Conservation (phyloP, 169 alveolate genomes). For the Plasmodium ovale region DNA sequence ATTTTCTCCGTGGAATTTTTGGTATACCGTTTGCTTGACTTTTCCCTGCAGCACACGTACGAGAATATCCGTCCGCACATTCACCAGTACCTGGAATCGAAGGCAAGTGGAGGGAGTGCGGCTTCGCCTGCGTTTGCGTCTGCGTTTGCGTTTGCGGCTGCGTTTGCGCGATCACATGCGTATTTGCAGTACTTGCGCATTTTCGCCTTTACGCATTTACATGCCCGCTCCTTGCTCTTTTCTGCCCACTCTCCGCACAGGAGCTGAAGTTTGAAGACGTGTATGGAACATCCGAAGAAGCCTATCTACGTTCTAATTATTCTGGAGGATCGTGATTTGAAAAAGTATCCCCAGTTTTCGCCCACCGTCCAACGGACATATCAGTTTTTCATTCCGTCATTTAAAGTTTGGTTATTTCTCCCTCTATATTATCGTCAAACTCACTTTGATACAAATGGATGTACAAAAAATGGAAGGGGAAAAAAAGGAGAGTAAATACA, state of each 20-base stretch:
- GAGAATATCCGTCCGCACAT: constrained; percentile 79
- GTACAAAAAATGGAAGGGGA: neutral
- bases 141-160: constrained; percentile 57
- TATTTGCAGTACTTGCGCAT: neutral
- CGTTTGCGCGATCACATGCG: constrained; percentile 15
- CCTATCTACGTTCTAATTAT: constrained; percentile 43
- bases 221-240: neutral
- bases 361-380: neutral
- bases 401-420: neutral
- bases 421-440: neutral
- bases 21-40: constrained; percentile 77
- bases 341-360: neutral
- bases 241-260: neutral
- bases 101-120: constrained; percentile 25
- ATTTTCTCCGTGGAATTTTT: constrained; percentile 81
- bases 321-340: neutral
- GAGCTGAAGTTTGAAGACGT: constrained; percentile 72
- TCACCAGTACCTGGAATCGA: constrained; percentile 83
- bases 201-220: neutral
- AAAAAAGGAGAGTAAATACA: constrained; percentile 57
- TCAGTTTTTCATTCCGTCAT: too few species aligned
- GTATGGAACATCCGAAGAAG: constrained; percentile 63
- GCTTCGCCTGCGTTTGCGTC: constrained; percentile 66
- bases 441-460: constrained; percentile 42
- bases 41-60: constrained; percentile 80